A percentile compares a stretch with the other conserved stretches of the same genome.
phyloP scores from a whole-genome alignment of 2,329 filamentous ascomycete species.

The Pseudophaeomoniella oleicola region DNA sequence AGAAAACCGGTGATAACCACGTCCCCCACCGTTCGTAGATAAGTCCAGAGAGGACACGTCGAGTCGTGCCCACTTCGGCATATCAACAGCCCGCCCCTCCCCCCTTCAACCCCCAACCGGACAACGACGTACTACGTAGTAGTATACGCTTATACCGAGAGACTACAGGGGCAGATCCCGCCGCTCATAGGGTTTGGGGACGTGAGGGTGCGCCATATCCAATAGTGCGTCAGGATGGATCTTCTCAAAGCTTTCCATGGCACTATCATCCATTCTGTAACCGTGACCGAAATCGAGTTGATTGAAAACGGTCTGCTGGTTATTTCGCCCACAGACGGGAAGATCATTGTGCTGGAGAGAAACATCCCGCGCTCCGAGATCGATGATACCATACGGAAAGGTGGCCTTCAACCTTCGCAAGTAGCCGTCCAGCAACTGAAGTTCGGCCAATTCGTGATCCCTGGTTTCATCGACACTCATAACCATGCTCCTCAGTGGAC shows the following conservation, averaged over 20 bases:
- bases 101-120: too few species aligned
- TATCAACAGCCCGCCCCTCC: too few species aligned
- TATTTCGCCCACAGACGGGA: conserved; percentile 4
- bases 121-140: too few species aligned
- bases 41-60: too few species aligned
- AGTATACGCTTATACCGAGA: too few species aligned
- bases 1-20: too few species aligned
- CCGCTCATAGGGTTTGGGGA: too few species aligned
- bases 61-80: too few species aligned
- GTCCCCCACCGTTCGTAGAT: too few species aligned
- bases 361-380: conserved; percentile 6
- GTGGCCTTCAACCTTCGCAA: neutral
- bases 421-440: neutral
- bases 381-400: neutral
- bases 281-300: conserved; percentile 19
- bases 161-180: too few species aligned
- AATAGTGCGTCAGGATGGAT: too few species aligned
- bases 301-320: conserved; percentile 17
- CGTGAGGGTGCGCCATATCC: too few species aligned
- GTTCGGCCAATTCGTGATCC: conserved; percentile 39
- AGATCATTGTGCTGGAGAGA: conserved; percentile 12
- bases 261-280: conserved; percentile 26
- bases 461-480: conserved; percentile 52
- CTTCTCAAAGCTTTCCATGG: conserved; percentile 23
- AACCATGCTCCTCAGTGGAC: conserved; percentile 49